phyloP scores from a whole-genome alignment of 2,329 filamentous ascomycete species.

The Aspergillaceae sp. region DNA sequence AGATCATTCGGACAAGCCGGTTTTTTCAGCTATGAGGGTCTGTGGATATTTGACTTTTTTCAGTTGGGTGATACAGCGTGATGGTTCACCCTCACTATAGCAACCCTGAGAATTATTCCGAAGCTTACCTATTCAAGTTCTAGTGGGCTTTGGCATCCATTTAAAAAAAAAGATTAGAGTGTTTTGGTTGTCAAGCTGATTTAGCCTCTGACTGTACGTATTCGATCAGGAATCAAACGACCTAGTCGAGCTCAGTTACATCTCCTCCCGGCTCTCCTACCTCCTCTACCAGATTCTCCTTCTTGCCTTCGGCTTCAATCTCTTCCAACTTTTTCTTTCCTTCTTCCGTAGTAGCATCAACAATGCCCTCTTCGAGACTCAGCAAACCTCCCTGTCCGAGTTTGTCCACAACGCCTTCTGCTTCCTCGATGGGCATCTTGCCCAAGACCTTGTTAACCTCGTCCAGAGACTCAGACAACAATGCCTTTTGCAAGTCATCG shows the following conservation, averaged over 20 bases:
- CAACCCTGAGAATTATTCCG: too few relatives aligned
- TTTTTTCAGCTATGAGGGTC: too few relatives aligned
- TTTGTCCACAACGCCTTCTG: conserved; percentile 73
- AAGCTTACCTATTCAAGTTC: too few relatives aligned
- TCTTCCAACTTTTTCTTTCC: conserved; percentile 70
- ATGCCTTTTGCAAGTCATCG: conserved; percentile 68
- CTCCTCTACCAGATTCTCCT: conserved; percentile 38
- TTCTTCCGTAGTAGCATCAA: conserved; percentile 87
- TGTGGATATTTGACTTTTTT: too few relatives aligned
- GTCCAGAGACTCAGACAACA: conserved; percentile 83
- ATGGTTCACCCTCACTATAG: too few relatives aligned
- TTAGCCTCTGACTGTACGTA: background rate
- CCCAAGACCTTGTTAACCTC: conserved; percentile 80
- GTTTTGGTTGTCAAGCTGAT: too few relatives aligned
- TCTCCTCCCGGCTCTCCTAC: conserved; percentile 45
- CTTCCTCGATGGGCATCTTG: conserved; percentile 80
- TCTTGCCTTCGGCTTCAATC: conserved; percentile 52
- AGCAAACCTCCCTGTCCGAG: conserved; percentile 79
- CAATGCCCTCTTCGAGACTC: conserved; percentile 84
- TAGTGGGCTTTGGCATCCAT: too few relatives aligned
- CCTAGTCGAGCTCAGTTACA: conserved; percentile 32
- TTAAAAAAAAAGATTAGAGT: too few relatives aligned
- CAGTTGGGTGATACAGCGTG: too few relatives aligned
- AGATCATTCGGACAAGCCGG: too few relatives aligned
- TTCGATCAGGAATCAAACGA: background rate